Evolutionary conservation across 495 filamentous ascomycete species (phyloP), one percentile per base, ranked within the genome.

Genomic region (Aspergillus coremiiformis): DNA sequence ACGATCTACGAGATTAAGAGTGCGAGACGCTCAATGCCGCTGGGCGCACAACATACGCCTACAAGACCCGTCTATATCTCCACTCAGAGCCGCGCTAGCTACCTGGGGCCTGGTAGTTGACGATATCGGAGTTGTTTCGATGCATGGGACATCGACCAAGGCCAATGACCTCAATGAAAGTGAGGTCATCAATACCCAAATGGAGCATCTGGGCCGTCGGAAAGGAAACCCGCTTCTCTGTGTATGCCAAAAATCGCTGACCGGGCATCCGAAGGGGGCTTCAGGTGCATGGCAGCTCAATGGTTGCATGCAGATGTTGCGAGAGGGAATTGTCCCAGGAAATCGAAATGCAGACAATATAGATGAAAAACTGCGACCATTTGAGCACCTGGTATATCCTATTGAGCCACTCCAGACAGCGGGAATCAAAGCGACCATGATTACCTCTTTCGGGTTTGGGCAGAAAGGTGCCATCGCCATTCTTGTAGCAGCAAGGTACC

Each of bases 121-220:
- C 65, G 94, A 99, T 61, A 81, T 99, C 42, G 84, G 70, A 49
- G 90, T 97, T 27, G 91, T 89, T 4, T 97, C 93, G 15, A 97
- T 97, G 86, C 93, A 99, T 71, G 93, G 93, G 54, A 99, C 93
- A 33, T 96, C 92, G 15, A 99, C 93, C 32, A 90, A 92, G 54
- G 94, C 94, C 50, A 99, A 99, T 63, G 93, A 99, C 74, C 94
- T 96, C 84, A 99, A 99, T 66, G 93, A 99, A 68, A 95, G 90
- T 27, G 90, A 92, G 46, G 91, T 95, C 62, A 85, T 99, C 59
- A 95, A 93, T 77, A 86, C 94, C 65, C 94, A 97, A 74, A 79
- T 99, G 71, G 82, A 80, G 54, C 94, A 99, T 68, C 87, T 99
- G 27, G 93, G 93, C 54, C 85, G 93, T 50, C 81, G 82, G 66